Conservation (phyloP, 2,329 filamentous ascomycete species). For the Leptographium galeiforme region DNA sequence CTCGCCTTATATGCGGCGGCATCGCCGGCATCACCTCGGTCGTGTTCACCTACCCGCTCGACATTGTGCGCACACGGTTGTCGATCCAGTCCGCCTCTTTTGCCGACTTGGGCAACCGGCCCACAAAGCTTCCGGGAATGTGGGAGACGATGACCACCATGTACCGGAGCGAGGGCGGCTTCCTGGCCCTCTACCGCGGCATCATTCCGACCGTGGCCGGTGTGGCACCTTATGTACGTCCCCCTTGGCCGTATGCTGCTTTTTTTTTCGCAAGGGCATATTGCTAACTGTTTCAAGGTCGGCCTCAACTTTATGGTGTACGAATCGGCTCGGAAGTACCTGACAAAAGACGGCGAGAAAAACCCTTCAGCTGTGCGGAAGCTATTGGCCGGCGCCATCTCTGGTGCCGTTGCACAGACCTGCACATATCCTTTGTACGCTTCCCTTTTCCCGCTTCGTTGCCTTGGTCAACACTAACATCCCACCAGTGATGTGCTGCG, state of each 20-base stretch:
- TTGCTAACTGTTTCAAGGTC: slow-evolving; percentile 38
- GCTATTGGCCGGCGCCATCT: slow-evolving; percentile 77
- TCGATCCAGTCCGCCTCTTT: slow-evolving; percentile 99
- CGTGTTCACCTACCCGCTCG: slow-evolving; percentile 85
- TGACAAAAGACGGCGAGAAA: slow-evolving; percentile 78
- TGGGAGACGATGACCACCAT: slow-evolving; percentile 69
- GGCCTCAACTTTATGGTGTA: slow-evolving; percentile 99
- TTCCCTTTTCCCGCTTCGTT: background rate
- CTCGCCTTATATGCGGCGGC: slow-evolving; percentile 79
- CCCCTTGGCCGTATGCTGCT: background rate
- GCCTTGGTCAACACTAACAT: background rate
- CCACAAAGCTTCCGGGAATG: slow-evolving; percentile 75
- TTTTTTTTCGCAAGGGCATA: background rate
- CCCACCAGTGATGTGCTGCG: slow-evolving; percentile 68
- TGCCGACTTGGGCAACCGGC: slow-evolving; percentile 51
- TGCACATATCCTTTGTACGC: slow-evolving; percentile 96
- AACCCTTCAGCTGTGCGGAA: slow-evolving; percentile 72
- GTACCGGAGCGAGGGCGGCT: slow-evolving; percentile 83
- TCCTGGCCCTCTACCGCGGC: slow-evolving; percentile 78
- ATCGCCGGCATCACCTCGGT: slow-evolving; percentile 92
- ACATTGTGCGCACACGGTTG: slow-evolving; percentile 89
- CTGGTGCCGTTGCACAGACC: slow-evolving; percentile 92
- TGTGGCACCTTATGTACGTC: slow-evolving; percentile 75
- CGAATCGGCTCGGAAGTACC: slow-evolving; percentile 68
- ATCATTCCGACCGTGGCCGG: slow-evolving; percentile 90